A percentile compares a stretch with the other conserved stretches of the same genome.
Conservation (phyloP, 2,329 filamentous ascomycete genomes). For the Chrysosporium keratinophilum region DNA sequence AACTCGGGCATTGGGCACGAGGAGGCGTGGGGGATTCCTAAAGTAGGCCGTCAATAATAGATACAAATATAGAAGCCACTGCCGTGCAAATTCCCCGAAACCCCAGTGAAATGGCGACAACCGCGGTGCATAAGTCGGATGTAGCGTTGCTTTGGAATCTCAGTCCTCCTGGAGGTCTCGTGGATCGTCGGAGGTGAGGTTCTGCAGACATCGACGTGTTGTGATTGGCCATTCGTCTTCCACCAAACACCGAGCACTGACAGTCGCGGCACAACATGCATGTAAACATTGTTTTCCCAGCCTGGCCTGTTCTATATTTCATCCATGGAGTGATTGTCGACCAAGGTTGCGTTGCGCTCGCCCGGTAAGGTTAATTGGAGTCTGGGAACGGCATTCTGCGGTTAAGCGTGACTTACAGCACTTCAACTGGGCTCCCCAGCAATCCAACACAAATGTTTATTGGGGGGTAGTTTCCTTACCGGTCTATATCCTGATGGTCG, state of each 20-base stretch:
- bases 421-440: no score
- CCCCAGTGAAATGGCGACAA: neutral
- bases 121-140: neutral
- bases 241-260: neutral
- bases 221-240: neutral
- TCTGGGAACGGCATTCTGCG: no score
- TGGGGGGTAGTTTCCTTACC: no score
- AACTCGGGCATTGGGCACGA: no score
- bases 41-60: neutral
- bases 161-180: neutral
- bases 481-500: no score
- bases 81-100: neutral
- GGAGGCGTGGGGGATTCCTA: no score
- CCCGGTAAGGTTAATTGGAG: no score
- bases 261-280: neutral
- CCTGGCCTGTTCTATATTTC: neutral
- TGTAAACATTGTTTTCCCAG: neutral
- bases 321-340: neutral
- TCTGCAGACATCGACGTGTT: neutral
- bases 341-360: no score
- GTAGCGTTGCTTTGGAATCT: constrained; percentile 10
- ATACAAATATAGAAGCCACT: neutral
- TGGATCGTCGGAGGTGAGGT: neutral
- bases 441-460: no score
- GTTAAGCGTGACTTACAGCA: no score